Evolutionary conservation across 2,329 filamentous ascomycete species (phyloP).

Genomic region (Cylindrodendrum hubeiense): DNA sequence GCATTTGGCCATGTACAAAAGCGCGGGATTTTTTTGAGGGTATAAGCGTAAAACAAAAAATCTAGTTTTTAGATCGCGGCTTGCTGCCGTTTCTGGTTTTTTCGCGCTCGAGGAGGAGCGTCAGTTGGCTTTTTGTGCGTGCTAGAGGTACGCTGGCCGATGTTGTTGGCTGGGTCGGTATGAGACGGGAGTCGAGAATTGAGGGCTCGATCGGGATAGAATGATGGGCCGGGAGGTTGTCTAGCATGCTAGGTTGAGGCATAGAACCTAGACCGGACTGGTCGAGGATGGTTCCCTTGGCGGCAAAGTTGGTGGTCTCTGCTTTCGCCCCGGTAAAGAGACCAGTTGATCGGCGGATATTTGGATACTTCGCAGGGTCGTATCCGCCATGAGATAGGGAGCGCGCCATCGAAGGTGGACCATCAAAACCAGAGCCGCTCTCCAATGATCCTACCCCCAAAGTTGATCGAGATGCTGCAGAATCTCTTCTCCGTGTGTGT

Average conservation of each 20-base stretch:
- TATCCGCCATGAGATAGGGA: constrained; percentile 50
- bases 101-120: constrained; percentile 67
- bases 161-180: constrained; percentile 63
- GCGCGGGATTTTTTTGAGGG: constrained; percentile 11
- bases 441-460: constrained; percentile 39
- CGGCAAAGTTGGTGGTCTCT: constrained; percentile 56
- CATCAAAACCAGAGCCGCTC: constrained; percentile 32
- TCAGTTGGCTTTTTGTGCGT: constrained; percentile 72
- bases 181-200: constrained; percentile 55
- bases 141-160: constrained; percentile 62
- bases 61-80: constrained; percentile 43
- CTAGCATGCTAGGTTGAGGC: constrained; percentile 43
- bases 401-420: constrained; percentile 45
- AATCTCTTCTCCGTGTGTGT: constrained; percentile 36
- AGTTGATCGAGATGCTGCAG: constrained; percentile 37
- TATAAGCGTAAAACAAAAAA: constrained; percentile 23
- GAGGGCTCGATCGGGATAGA: constrained; percentile 42
- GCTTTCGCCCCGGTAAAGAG: constrained; percentile 53
- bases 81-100: constrained; percentile 52
- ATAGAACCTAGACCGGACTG: constrained; percentile 48
- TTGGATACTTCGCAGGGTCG: constrained; percentile 32
- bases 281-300: constrained; percentile 59
- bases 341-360: constrained; percentile 36
- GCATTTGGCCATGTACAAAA: constrained; percentile 25
- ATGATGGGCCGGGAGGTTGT: constrained; percentile 38